Base-by-base conservation (phyloP, 768 basidiomycete species). In the Pisolithus microcarpus region DNA sequence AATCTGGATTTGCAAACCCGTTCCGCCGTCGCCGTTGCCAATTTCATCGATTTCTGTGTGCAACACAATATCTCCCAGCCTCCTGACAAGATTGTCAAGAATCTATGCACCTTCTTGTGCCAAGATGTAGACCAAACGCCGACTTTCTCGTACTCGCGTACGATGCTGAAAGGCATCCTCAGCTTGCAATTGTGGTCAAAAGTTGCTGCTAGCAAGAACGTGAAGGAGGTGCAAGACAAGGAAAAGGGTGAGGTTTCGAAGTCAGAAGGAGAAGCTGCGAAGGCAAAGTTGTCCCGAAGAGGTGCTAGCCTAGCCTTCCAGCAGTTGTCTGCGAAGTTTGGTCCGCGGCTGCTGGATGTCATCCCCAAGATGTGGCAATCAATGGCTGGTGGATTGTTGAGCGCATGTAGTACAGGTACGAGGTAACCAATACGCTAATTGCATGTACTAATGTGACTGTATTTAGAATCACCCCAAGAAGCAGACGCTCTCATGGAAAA, bases 321-420 rank as follows among this genome's bases (percentile, higher is more conserved):
- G 45, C 75, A 88, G 53, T 70, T 99, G 28, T 91, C 92, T 2
- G 64, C 69, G 3, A 79, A 77, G 54, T 96, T 98, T 57, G 92
- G 88, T 0, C 64, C 80, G 2, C 70, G 69, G 13, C 71, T 98
- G 28, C 70, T 98, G 34, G 78, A 84, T 0, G 75, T 80, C 31
- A 81, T 98, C n/a, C 95, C 96, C 2, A 91, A 82, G 57, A 87
- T 97, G 77, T 98, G 95, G 94, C 83, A 87, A 45, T 91, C 88
- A 5, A 91, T 96, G 82, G 83, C 82, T 13, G 85, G 84, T 21
- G 84, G 88, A 21, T 64, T 96, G 36, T 58, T 86, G 42, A 80
- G 78, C 48, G 78, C 83, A 21, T 92, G 85, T 56, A 70, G 74
- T 38, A 65, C 75, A 34, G 82, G 92, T 92, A 64, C 40, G 80